phyloP scores from a whole-genome alignment of 352 stramenopile species.

The Thraustotheca clavata region DNA sequence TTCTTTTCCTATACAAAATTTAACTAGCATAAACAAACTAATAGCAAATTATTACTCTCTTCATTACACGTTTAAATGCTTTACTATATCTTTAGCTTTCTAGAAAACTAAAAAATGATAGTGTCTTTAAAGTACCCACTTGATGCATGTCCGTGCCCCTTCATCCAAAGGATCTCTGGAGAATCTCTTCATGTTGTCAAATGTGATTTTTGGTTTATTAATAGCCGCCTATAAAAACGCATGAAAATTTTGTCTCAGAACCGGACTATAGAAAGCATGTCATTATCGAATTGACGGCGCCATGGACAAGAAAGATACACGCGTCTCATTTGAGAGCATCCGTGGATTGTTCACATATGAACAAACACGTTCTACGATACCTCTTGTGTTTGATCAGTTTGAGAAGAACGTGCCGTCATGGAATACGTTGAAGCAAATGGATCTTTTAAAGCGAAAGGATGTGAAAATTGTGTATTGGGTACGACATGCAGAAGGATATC shows the following conservation, averaged over 20 bases:
- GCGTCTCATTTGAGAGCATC: conserved; percentile 2
- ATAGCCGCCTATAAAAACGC: no score
- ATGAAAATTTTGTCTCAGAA: no score
- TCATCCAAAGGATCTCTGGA: no score
- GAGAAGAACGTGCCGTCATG: not conserved
- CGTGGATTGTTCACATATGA: conserved; percentile 4
- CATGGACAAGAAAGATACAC: not conserved
- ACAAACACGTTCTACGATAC: not conserved
- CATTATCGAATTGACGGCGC: no score
- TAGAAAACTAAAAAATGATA: no score
- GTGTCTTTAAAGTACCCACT: no score
- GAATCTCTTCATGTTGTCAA: no score
- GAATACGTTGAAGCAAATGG: not conserved
- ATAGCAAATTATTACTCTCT: not conserved
- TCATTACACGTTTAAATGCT: not conserved
- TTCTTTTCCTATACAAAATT: not conserved
- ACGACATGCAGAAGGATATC: conserved; percentile 54
- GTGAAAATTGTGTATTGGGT: conserved; percentile 72
- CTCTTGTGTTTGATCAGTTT: conserved; percentile 14
- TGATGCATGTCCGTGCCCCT: no score
- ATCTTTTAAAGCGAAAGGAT: not conserved
- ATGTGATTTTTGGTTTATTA: no score
- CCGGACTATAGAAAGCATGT: no score
- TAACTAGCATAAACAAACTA: conserved; percentile 1
- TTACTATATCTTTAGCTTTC: no score